Base-by-base conservation (phyloP, 1,284 basidiomycete genomes). In the Heterobasidion parviporum region DNA sequence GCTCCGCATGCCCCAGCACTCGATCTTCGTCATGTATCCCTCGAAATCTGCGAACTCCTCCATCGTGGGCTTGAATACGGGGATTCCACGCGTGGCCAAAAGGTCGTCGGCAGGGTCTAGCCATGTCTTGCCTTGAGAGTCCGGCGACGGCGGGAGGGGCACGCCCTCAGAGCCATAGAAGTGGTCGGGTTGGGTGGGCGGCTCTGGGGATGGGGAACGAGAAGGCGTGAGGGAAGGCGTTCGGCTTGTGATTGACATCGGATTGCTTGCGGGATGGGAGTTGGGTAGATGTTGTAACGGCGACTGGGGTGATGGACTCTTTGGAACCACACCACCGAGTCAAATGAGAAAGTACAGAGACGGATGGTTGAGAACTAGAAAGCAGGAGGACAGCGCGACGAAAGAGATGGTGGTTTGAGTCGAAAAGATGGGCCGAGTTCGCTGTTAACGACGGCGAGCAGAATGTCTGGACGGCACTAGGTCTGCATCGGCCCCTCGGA, bases 21-120 rank as follows among this genome's bases (percentile, higher is more conserved):
- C 92, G 44, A 97, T 80, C 57, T 72, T 81, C 60, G 82, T 85
- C 80, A 96, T 87, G 69, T 94, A 98, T 4, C 70, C 83, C 66
- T 95, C 93, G 68, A 96, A 96, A 67, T 96, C 90, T 63, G 77
- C 66, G 63, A 95, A 96, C 63, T 95, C 90, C 53, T 87, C 85
- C 81, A 94, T 85, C 1, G 88, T 85, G 6, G 94, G 94, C 66
- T 85, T 89, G 79, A 98, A 98, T 14, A 98, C 91, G 14, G 94
- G 94, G 50, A 97, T 94, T 45, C 94, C 94, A 54, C 90, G 83
- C 63, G 84, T 78, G 0, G 91, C 91, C n/a, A 84, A 68, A 10
- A 85, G 89, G 74, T 95, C 93, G 66, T 94, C 90, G 49, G 82
- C 79, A 14, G 92, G 93, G 67, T 81, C 82, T 52, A 89, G 74